These are phyloP conservation scores for Stachybotrys chartarum DNA, from an alignment of 2,329 filamentous ascomycete species.

Conservation along the genomic window DNA sequence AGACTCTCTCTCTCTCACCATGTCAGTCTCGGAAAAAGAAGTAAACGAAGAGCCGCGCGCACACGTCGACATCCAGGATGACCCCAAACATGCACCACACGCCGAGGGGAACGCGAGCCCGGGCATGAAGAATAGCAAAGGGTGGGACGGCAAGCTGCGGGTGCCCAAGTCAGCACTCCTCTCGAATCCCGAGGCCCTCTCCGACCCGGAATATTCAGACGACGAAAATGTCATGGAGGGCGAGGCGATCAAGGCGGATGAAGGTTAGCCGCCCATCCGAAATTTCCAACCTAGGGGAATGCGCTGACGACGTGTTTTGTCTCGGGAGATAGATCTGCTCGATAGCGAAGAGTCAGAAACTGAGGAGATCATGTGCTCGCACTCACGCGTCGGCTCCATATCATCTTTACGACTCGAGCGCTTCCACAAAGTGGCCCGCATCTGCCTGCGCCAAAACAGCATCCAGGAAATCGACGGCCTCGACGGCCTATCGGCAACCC, in stretches of 20 bases:
- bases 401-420: constrained; percentile 72
- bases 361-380: constrained; percentile 83
- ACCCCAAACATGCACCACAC: constrained; percentile 25
- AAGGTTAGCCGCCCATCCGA: constrained; percentile 45
- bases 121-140: constrained; percentile 52
- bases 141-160: constrained; percentile 80
- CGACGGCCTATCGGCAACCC: constrained; percentile 51
- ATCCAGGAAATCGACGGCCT: constrained; percentile 78
- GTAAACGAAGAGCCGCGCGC: constrained; percentile 24
- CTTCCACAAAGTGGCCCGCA: constrained; percentile 66
- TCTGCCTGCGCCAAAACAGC: constrained; percentile 90
- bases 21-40: constrained; percentile 34
- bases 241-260: constrained; percentile 73
- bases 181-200: constrained; percentile 72
- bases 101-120: constrained; percentile 37
- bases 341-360: constrained; percentile 53
- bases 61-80: constrained; percentile 44
- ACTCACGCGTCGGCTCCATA: constrained; percentile 76
- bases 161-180: constrained; percentile 57
- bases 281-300: background rate
- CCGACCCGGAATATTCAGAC: constrained; percentile 79
- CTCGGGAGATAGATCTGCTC: constrained; percentile 42
- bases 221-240: constrained; percentile 60
- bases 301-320: background rate
- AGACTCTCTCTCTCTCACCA: constrained; percentile 15